Evolutionary conservation across 305 asterid genomes (phyloP).

Genomic region (Fraxinus velutina): DNA sequence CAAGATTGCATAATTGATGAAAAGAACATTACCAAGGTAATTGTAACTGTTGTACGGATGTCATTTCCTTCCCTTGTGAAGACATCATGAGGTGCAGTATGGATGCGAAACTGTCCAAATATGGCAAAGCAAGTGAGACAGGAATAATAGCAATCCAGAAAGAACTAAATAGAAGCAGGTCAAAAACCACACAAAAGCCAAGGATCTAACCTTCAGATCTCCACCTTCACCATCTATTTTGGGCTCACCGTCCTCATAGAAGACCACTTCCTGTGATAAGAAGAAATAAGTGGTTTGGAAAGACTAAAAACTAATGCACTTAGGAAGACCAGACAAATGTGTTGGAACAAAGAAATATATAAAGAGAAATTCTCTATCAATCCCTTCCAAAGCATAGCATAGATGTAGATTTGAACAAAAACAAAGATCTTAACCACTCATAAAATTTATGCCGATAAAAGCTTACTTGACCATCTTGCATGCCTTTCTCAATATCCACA

Average conservation of each 20-base stretch:
- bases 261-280: constrained; percentile 68
- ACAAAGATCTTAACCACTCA: not conserved
- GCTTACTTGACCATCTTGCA: constrained; percentile 93
- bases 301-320: constrained; percentile 4
- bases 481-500: constrained; percentile 95
- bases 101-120: constrained; percentile 70
- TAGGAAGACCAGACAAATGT: not conserved
- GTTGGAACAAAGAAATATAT: not conserved
- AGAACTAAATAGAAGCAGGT: not conserved
- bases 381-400: not conserved
- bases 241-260: constrained; percentile 95
- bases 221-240: constrained; percentile 92
- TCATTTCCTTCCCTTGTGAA: constrained; percentile 87
- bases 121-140: not conserved
- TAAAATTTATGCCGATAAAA: not conserved
- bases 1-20: constrained; percentile 3
- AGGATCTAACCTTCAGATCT: constrained; percentile 69
- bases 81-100: constrained; percentile 78
- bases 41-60: constrained; percentile 72
- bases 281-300: not conserved
- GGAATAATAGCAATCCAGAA: constrained; percentile 14
- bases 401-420: not conserved
- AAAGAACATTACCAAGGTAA: constrained; percentile 61
- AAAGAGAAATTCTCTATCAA: not conserved
- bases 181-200: constrained; percentile 12